Evolutionary conservation across 495 filamentous ascomycete genomes (phyloP), one percentile per base, ranked within the genome.

Genomic region (Penicillium malachiteum): DNA sequence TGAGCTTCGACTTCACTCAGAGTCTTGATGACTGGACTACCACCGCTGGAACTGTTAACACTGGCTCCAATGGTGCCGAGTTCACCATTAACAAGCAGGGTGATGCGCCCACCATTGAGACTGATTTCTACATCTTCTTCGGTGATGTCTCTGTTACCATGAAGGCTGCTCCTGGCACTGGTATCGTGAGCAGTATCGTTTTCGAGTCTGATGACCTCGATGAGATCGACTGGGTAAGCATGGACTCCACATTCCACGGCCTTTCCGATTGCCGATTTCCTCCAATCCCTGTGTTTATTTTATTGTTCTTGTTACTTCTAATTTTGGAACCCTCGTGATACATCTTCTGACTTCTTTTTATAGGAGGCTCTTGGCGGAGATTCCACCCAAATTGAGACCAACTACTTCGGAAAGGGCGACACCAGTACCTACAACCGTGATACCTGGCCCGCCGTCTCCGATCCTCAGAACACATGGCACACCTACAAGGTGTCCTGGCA

Each of bases 401-500:
- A 97, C 73, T 98, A 94, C 75, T 98, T 96, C 66, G 89, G 91
- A 68, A 96, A 96, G 77, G 94, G 91, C 13, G 84, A 91, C 52
- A 91, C 89, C 6, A 69, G 79, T 14, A 80, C 80, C 18, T 96
- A 92, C 66, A 85, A 96, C 74, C 90, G 91, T 48, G 90, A 82
- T 21, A 75, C 72, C 39, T 81, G 78, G 60, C 74, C 80, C 54
- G 57, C 65, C 2, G 77, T 88, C 30, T 74, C 74, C 14, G 82
- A 81, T 58, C 86, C 91, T 41, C 86, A 93, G 68, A 76, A 69
- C 5, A 65, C 72, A 7, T 96, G 83, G 71, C 83, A 93, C 76
- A 96, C 83, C 17, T 98, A 97, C 74, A 85, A 83, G 10, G 75
- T 96, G 58, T 84, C 90, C 66, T 98, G 94, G 93, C 89, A 86